Conservation (phyloP, 1,284 basidiomycete genomes). For the Cutaneotrichosporon cavernicola region DNA sequence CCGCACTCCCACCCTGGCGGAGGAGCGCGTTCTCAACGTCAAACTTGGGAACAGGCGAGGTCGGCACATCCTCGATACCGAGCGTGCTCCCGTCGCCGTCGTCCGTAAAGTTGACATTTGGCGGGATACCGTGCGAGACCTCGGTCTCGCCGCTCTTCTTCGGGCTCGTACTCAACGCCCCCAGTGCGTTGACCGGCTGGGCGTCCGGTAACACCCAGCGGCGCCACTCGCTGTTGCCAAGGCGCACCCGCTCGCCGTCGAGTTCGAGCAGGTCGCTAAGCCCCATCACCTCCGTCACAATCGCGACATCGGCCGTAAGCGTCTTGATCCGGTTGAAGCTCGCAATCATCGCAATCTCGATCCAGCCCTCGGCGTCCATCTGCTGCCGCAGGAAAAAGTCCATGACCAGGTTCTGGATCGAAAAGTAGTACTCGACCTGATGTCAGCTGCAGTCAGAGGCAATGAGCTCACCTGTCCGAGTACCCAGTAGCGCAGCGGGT, state of each 20-base stretch:
- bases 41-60: conserved; percentile 24
- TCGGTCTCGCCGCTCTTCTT: conserved; percentile 26
- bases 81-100: conserved; percentile 13
- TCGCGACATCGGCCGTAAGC: conserved; percentile 64
- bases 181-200: conserved; percentile 29
- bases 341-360: conserved; percentile 72
- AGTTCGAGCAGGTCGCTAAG: conserved; percentile 72
- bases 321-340: conserved; percentile 80
- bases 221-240: conserved; percentile 62
- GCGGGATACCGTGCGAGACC: conserved; percentile 25
- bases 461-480: conserved; percentile 59
- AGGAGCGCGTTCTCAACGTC: conserved; percentile 48
- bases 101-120: conserved; percentile 9
- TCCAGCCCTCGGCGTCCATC: conserved; percentile 90
- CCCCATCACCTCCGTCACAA: conserved; percentile 70
- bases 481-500: conserved; percentile 64
- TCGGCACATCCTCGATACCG: conserved; percentile 22
- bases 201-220: conserved; percentile 73
- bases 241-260: conserved; percentile 64
- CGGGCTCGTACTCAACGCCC: conserved; percentile 14
- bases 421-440: conserved; percentile 83
- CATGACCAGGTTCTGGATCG: conserved; percentile 76
- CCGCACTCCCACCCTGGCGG: conserved; percentile 30
- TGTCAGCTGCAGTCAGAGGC: conserved; percentile 7
- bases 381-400: conserved; percentile 77